A percentile compares a stretch with the other conserved stretches of the same genome.
Evolutionary conservation across 2,329 filamentous ascomycete genomes (phyloP).

Genomic region (Sporothrix pallida): DNA sequence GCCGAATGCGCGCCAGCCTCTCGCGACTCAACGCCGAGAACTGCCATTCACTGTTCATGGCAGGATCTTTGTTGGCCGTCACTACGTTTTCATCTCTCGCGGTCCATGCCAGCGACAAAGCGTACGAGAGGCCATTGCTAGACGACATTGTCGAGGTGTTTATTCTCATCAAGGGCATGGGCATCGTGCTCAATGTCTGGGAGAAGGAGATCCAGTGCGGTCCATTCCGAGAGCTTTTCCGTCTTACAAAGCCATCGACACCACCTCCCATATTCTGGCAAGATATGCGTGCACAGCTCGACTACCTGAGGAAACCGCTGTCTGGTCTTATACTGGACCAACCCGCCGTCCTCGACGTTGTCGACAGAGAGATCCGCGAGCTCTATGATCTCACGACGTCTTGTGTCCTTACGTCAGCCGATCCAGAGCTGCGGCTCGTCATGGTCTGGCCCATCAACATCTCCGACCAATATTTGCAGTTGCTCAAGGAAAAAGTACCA

Average conservation of each 20-base stretch:
- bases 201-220: constrained; percentile 38
- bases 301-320: not conserved
- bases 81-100: constrained; percentile 43
- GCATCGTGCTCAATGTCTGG: constrained; percentile 42
- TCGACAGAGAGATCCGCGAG: not conserved
- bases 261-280: constrained; percentile 1
- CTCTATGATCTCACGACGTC: not conserved
- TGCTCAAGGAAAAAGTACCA: constrained; percentile 38
- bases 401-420: not conserved
- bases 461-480: constrained; percentile 38
- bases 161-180: constrained; percentile 44
- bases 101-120: constrained; percentile 31
- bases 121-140: constrained; percentile 38
- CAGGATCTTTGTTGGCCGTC: constrained; percentile 45
- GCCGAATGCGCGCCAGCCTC: constrained; percentile 41
- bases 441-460: constrained; percentile 40
- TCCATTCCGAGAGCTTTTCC: constrained; percentile 39
- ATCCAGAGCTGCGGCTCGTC: constrained; percentile 39
- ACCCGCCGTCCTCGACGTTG: not conserved
- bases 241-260: not conserved
- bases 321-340: not conserved
- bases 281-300: not conserved
- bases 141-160: constrained; percentile 46
- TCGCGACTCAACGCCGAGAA: constrained; percentile 41
- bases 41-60: constrained; percentile 46